Evolutionary conservation across 225 moss, liverwort and hornwort species (phyloP).

Genomic region (Physcomitrium patens): DNA sequence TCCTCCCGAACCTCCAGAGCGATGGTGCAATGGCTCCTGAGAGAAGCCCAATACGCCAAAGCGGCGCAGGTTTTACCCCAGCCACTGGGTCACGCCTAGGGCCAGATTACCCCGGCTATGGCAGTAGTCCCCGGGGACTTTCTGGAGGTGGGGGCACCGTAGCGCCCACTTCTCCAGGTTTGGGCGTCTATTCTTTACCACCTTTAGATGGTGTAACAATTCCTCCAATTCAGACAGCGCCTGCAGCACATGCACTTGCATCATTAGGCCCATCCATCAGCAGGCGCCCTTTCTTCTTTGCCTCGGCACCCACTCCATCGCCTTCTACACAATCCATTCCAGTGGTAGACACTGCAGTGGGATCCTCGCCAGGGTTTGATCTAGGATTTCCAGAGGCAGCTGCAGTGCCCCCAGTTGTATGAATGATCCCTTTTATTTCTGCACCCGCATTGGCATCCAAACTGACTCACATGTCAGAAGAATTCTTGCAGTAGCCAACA

Average conservation of each 20-base stretch:
- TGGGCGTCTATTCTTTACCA: not conserved
- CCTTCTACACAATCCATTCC: constrained; percentile 9
- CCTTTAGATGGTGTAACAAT: no score
- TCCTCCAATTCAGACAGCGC: constrained; percentile 11
- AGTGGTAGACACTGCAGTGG: constrained; percentile 13
- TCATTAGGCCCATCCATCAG: not conserved
- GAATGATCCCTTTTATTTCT: not conserved
- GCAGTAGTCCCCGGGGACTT: constrained; percentile 14
- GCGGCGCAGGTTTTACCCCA: not conserved
- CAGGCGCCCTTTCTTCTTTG: constrained; percentile 33
- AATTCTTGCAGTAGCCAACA: constrained; percentile 10
- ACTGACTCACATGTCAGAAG: constrained; percentile 4
- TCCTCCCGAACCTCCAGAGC: constrained; percentile 32
- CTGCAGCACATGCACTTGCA: not conserved
- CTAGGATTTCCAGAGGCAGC: not conserved
- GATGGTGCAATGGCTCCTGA: constrained; percentile 27
- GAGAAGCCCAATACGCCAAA: constrained; percentile 24
- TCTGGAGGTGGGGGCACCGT: constrained; percentile 15
- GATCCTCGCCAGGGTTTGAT: not conserved
- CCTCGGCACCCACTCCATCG: constrained; percentile 14
- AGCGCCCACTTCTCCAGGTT: constrained; percentile 25
- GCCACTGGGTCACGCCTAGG: constrained; percentile 26
- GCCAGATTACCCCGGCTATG: constrained; percentile 53
- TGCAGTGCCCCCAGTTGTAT: not conserved
- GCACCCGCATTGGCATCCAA: constrained; percentile 4